Percentiles rank a stretch among this genome's conserved stretches.
Evolutionary conservation across 768 basidiomycete genomes (phyloP).

Genomic region (Scleroderma bovista): DNA sequence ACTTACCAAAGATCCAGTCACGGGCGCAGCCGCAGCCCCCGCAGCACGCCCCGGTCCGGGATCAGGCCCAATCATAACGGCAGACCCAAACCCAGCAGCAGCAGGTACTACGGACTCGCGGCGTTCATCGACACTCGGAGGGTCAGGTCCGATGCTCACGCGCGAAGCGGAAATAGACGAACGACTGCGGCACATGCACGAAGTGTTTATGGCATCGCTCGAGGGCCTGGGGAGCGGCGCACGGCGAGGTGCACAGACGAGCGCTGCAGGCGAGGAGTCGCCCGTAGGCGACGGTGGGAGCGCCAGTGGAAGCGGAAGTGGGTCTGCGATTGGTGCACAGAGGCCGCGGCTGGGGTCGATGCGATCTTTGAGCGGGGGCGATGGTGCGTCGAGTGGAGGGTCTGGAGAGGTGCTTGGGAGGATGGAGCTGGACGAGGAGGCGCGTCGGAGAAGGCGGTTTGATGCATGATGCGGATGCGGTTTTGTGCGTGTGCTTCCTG

Average conservation of each 20-base stretch:
- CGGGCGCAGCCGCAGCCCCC: no score
- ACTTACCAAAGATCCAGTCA: no score
- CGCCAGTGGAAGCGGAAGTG: constrained; percentile 6
- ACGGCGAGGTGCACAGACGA: constrained; percentile 8
- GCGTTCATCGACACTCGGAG: constrained; percentile 24
- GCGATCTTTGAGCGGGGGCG: constrained; percentile 24
- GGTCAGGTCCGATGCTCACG: constrained; percentile 49
- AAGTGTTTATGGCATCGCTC: constrained; percentile 57
- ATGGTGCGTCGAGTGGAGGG: constrained; percentile 16
- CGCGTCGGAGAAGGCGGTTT: constrained; percentile 2
- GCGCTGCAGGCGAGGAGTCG: constrained; percentile 10
- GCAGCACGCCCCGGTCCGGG: no score
- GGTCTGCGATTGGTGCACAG: constrained; percentile 8
- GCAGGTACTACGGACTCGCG: no score
- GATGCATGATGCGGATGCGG: not conserved
- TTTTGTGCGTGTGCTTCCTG: no score
- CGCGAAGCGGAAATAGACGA: constrained; percentile 62
- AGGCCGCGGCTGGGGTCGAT: constrained; percentile 26
- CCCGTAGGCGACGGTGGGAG: constrained; percentile 1
- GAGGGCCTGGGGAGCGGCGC: constrained; percentile 47
- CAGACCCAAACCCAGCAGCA: constrained; percentile 1
- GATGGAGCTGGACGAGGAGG: constrained; percentile 30
- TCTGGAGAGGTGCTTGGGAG: constrained; percentile 35
- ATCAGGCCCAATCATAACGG: not conserved
- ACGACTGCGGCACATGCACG: constrained; percentile 59